Percentiles rank a stretch among this genome's conserved stretches.
Evolutionary conservation across 139 green algal species (phyloP).

Genomic region (Pycnococcus provasolii): DNA sequence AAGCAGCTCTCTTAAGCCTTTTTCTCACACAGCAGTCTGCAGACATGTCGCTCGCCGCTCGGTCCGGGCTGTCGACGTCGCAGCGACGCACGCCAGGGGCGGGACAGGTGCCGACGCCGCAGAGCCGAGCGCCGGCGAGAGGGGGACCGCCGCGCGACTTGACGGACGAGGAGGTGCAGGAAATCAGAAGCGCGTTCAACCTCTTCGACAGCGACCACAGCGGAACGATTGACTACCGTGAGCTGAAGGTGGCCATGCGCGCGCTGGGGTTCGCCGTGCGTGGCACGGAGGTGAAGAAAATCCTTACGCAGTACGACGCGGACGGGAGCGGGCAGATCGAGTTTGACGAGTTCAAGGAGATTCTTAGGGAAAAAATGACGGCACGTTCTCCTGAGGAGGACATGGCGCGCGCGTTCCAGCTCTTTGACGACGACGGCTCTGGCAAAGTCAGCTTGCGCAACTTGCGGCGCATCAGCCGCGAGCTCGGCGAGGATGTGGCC

Average conservation of each 20-base stretch:
- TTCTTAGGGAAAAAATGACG: conserved; percentile 20
- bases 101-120: too few species aligned
- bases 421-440: conserved; percentile 25
- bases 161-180: conserved; percentile 5
- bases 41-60: too few species aligned
- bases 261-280: conserved; percentile 19
- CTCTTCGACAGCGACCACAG: conserved; percentile 21
- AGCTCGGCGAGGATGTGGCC: conserved; percentile 19
- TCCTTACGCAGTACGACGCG: conserved; percentile 14
- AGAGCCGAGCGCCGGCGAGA: too few species aligned
- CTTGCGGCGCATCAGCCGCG: conserved; percentile 9
- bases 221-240: conserved; percentile 12
- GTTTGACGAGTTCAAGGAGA: conserved; percentile 17
- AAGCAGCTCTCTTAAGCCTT: too few species aligned
- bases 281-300: conserved; percentile 3
- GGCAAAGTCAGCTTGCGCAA: conserved; percentile 15
- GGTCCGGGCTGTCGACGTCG: too few species aligned
- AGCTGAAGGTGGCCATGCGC: conserved; percentile 21
- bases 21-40: too few species aligned
- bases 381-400: conserved; percentile 8
- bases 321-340: conserved; percentile 5
- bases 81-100: too few species aligned
- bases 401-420: conserved; percentile 14
- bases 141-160: neutral
- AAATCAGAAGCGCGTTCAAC: conserved; percentile 14